Evolutionary conservation across 768 basidiomycete species (phyloP), one percentile per base, ranked within the genome.

Genomic region (Hygrophorus russula): DNA sequence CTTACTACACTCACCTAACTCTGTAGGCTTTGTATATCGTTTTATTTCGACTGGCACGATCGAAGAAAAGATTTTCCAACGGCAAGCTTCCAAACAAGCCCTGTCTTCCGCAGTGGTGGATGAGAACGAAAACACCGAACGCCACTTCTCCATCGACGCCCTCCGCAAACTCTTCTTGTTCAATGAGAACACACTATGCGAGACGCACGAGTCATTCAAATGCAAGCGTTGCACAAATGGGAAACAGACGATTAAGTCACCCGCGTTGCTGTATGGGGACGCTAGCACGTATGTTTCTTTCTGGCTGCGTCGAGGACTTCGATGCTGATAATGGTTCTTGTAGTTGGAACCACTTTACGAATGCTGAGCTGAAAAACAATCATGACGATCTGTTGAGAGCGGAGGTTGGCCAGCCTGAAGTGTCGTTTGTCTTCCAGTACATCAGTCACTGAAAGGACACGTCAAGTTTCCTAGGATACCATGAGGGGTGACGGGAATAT

Each of bases 151-250:
- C 2, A 56, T 83, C 40, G 91, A 97, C 53, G 70, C 84, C 13
- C 75, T 99, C 20, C 73, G 91, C 33, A 84, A 97, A 57, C 68
- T 99, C 34, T 99, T 99, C 70, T 68, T 76, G 29, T 93, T 92
- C 67, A 91, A 93, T 44, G 82, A 91, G 51, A 64, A 76, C 37
- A 93, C 91, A 5, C 59, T 79, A 8, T 90, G 86, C 53, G 91
- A 98, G 57, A 98, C 96, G 28, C 96, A 99, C 53, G 94, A 98
- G 56, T 93, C 91, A 6, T 98, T 94, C 75, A 98, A 98, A 63
- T 93, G 90, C 63, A 89, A 87, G 59, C 74, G 88, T 40, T 94
- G 91, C 61, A 82, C 76, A 63, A 70, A 91, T 49, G 91, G 90
- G 14, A 83, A 74, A 53, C 96, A 98, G 59, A 56, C 72, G 35